These are phyloP conservation scores for Ogataea degrootiae DNA, from an alignment of 805 yeast species.

Conservation along the genomic window DNA sequence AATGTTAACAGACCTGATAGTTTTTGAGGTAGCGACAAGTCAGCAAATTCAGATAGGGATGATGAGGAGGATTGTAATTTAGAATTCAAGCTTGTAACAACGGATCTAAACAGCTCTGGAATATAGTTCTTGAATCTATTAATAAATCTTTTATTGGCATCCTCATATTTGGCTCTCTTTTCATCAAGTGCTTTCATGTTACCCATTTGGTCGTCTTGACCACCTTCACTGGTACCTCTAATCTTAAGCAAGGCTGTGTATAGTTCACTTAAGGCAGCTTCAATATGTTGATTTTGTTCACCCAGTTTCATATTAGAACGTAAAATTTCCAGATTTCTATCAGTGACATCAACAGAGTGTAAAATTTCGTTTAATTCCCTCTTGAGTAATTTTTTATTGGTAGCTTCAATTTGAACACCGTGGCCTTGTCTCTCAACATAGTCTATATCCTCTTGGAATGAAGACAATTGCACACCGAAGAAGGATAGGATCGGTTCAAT, in stretches of 20 bases:
- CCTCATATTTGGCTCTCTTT: conserved; percentile 55
- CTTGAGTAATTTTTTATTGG: conserved; percentile 73
- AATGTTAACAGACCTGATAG: conserved; percentile 39
- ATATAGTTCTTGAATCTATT: conserved; percentile 34
- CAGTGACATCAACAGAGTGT: conserved; percentile 64
- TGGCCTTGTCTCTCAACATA: conserved; percentile 70
- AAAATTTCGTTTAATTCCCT: conserved; percentile 65
- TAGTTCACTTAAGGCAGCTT: conserved; percentile 49
- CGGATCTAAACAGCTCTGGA: conserved; percentile 20
- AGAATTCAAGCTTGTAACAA: conserved; percentile 28
- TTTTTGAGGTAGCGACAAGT: conserved; percentile 18
- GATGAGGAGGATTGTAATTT: conserved; percentile 17
- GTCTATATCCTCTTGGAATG: conserved; percentile 63
- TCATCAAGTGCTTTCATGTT: conserved; percentile 71
- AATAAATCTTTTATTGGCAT: conserved; percentile 47
- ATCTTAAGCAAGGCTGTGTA: conserved; percentile 64
- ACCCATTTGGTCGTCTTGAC: conserved; percentile 38
- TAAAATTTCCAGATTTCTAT: conserved; percentile 45
- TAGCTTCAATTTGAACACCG: conserved; percentile 78
- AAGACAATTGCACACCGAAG: conserved; percentile 56
- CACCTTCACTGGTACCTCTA: conserved; percentile 38
- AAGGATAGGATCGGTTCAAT: conserved; percentile 51
- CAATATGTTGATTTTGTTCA: conserved; percentile 40
- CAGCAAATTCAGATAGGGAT: conserved; percentile 7
- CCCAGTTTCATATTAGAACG: conserved; percentile 46